A percentile compares a stretch with the other conserved stretches of the same genome.
Evolutionary conservation across 2,329 filamentous ascomycete genomes (phyloP).

Genomic region (Lecanicillium sp.): DNA sequence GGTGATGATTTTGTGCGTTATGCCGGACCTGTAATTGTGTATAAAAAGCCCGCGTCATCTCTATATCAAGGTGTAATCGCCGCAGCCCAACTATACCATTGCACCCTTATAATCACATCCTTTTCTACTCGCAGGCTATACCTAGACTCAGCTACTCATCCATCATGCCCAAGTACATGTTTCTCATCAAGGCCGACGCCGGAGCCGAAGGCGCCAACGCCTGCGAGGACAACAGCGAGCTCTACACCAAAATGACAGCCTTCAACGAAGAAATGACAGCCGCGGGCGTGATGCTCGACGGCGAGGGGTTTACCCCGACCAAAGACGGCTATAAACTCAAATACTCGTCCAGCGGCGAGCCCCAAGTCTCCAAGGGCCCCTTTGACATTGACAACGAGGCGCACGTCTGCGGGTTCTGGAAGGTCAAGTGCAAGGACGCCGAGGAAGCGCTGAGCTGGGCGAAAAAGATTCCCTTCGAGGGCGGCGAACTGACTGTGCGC

Average conservation of each 20-base stretch:
- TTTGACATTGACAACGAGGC: conserved; percentile 18
- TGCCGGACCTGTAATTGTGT: too few relatives aligned
- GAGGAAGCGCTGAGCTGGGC: conserved; percentile 23
- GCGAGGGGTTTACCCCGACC: conserved; percentile 18
- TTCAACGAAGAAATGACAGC: conserved; percentile 14
- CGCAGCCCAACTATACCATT: too few relatives aligned
- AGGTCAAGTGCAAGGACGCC: conserved; percentile 18
- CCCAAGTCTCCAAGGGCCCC: conserved; percentile 18
- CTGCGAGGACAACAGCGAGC: conserved; percentile 10
- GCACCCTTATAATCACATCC: too few relatives aligned
- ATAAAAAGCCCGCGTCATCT: too few relatives aligned
- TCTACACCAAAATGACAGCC: conserved; percentile 16
- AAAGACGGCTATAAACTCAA: conserved; percentile 18
- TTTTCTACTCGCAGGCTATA: too few relatives aligned
- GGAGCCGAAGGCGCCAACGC: conserved; percentile 14
- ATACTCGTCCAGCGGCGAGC: conserved; percentile 13
- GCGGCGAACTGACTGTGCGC: conserved; percentile 17
- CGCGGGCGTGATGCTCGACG: conserved; percentile 19
- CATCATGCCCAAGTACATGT: conserved; percentile 20
- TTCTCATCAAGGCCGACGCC: conserved; percentile 20
- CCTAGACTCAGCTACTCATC: too few relatives aligned
- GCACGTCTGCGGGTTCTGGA: conserved; percentile 23
- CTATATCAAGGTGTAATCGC: too few relatives aligned
- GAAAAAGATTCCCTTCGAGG: conserved; percentile 19
- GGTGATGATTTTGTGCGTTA: too few relatives aligned